phyloP scores from a whole-genome alignment of 805 yeast species.

The Wickerhamomyces alni region DNA sequence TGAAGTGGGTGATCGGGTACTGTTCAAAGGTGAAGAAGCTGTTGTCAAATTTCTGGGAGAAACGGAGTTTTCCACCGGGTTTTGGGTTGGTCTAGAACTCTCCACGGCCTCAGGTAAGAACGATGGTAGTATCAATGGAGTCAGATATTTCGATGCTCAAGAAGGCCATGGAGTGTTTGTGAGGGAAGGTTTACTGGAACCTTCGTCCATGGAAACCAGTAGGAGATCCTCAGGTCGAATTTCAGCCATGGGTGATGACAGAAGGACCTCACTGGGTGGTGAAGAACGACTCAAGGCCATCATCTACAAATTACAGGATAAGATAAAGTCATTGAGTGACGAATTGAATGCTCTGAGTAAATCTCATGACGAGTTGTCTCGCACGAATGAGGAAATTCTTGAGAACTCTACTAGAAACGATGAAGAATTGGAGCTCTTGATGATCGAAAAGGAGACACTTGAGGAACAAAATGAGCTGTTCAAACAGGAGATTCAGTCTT shows the following conservation, averaged over 20 bases:
- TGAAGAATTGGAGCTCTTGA: slow-evolving; percentile 26
- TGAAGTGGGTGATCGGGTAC: slow-evolving; percentile 11
- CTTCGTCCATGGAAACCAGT: slow-evolving; percentile 1
- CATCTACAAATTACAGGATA: slow-evolving; percentile 39
- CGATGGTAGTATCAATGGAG: slow-evolving; percentile 66
- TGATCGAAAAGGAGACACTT: slow-evolving; percentile 41
- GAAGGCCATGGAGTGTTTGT: slow-evolving; percentile 53
- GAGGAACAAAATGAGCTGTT: slow-evolving; percentile 29
- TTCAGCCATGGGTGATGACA: background rate
- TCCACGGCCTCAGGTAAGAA: slow-evolving; percentile 77
- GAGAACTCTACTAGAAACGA: slow-evolving; percentile 13
- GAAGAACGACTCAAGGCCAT: slow-evolving; percentile 23
- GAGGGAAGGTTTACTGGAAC: slow-evolving; percentile 28
- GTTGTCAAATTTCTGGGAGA: slow-evolving; percentile 43
- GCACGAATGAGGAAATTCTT: slow-evolving; percentile 26
- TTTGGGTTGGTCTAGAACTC: slow-evolving; percentile 80
- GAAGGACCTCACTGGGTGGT: background rate
- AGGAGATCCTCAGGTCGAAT: background rate
- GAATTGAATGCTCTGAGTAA: slow-evolving; percentile 25
- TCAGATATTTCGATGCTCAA: slow-evolving; percentile 47
- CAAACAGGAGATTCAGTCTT: slow-evolving; percentile 12
- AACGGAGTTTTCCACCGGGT: slow-evolving; percentile 54
- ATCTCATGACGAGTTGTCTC: slow-evolving; percentile 21
- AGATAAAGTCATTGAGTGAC: slow-evolving; percentile 30
- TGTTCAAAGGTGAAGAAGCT: slow-evolving; percentile 29